Percentiles rank a stretch among this genome's conserved stretches.
phyloP scores from a whole-genome alignment of 2,329 filamentous ascomycete genomes.

The Fragosphaeria purpurea region DNA sequence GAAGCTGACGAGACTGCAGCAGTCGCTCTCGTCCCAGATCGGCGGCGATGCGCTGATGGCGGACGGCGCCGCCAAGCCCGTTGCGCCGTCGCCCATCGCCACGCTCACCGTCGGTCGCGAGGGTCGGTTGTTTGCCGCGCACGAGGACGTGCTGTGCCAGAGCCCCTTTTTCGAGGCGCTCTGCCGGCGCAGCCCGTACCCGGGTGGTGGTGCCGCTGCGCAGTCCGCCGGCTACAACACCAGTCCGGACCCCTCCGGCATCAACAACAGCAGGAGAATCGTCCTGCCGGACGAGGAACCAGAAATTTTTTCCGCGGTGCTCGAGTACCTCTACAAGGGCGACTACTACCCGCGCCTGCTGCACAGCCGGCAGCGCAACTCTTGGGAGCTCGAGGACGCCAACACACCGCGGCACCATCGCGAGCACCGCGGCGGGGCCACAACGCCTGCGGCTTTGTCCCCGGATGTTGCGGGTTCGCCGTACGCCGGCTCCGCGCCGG shows the following conservation, averaged over 20 bases:
- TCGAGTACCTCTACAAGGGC: constrained; percentile 95
- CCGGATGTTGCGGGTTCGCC: constrained; percentile 30
- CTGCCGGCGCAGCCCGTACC: constrained; percentile 35
- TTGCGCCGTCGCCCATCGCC: constrained; percentile 60
- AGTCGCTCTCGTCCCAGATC: constrained; percentile 52
- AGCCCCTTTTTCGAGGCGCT: constrained; percentile 74
- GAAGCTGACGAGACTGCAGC: constrained; percentile 77
- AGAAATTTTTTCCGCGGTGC: constrained; percentile 83
- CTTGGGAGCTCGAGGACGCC: constrained; percentile 79
- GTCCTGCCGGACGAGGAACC: constrained; percentile 70
- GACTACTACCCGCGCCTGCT: constrained; percentile 88
- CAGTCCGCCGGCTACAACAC: constrained; percentile 2
- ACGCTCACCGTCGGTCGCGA: constrained; percentile 77
- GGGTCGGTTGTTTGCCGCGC: constrained; percentile 84
- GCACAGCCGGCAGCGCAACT: constrained; percentile 75
- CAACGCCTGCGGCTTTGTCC: constrained; percentile 31
- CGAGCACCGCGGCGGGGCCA: constrained; percentile 17
- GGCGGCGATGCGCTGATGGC: constrained; percentile 25
- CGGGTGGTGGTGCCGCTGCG: background rate
- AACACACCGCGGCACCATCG: constrained; percentile 34
- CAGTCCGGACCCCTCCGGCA: constrained; percentile 27
- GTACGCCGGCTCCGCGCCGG: background rate
- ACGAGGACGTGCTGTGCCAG: constrained; percentile 81
- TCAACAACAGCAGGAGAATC: constrained; percentile 68
- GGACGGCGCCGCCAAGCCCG: constrained; percentile 18